Evolutionary conservation across 768 basidiomycete species (phyloP), one percentile per base, ranked within the genome.

Genomic region (Tricholoma saponaceum): DNA sequence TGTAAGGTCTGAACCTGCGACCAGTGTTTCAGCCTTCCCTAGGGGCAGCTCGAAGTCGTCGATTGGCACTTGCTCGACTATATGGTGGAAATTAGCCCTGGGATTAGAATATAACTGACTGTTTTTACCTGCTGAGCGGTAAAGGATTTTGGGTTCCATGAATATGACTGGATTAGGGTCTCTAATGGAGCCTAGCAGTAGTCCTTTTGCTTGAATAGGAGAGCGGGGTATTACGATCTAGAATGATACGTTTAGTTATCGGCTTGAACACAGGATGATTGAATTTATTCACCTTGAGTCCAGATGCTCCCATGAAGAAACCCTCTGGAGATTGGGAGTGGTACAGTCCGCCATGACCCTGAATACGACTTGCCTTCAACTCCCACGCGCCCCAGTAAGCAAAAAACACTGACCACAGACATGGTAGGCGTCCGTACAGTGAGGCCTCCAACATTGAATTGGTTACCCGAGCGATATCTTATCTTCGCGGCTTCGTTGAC

Each of bases 401-500:
- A 74, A 79, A 32, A 12, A 22, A 20, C 47, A 75, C 80, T 65
- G 60, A 81, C 80, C n/a, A 98, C 95, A 7, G 92, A 84, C 87
- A 95, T 95, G 8, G 90, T 89, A 1, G 94, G 94, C 30, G 89
- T 86, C 23, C 91, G 84, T 50, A 94, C 83, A 0, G 91, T 95
- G 20, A 94, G 75, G 5, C 83, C 83, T 20, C 94, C 93, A n/a
- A 86, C 87, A 57, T 90, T 85, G 71, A 82, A 95, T 52, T 82
- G 78, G 0, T 92, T 92, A 30, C 91, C 93, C 22, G 92, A 92
- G 26, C 93, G 90, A 67, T 93, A 98, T 33, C 93, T 81, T 61
- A 88, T 85, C 72, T 98, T 98, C 35, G 95, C 94, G 1, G 93
- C 95, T 75, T 98, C 95, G 62, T 96, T 97, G 39, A 97, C 93